Evolutionary conservation across 2,329 filamentous ascomycete species (phyloP), one percentile per base, ranked within the genome.

Genomic region (Botrytis byssoidea): DNA sequence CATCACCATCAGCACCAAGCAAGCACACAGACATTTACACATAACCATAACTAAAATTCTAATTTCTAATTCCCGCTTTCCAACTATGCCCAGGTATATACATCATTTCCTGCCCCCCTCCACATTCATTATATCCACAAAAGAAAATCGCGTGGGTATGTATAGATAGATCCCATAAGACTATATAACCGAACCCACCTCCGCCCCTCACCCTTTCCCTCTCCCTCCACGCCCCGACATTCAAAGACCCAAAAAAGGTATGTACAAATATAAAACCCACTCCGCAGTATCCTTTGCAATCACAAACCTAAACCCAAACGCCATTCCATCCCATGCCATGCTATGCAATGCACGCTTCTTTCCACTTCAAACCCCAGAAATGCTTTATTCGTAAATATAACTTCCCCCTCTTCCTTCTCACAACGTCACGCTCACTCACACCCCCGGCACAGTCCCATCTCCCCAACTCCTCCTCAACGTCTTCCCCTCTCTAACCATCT

Each of bases 401-500:
- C n/a, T 60, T 12, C 25, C 25, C 14, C 16, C 22, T 25, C 12
- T 35, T 16, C 60, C 60, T 35, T 16, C 60, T 37, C 60, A 63
- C 25, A 25, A 22, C 35, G 1, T 35, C 63, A 32, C n/a, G 35
- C 6, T 3, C 10, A 66, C 20, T 35, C 59, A 35, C 10, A 44
- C 35, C 2, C 65, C 25, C 12, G 60, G 35, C 4, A 65, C 60
- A 1, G 1, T 42, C n/a, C 48, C 63, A 59, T 70, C 64, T 20
- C 71, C 71, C 61, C 61, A 73, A 61, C 40, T 46, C 40, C 3
- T 29, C 55, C 65, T 73, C 42, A 73, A 32, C 2, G 57, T 63
- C 22, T 32, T 51, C 40, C 65, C 48, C 65, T 20, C 32, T 25
- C 14, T 51, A 29, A 79, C 70, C 70, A 78, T 75, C 74, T 76